A percentile compares a stretch with the other conserved stretches of the same genome.
These are phyloP conservation scores for Sugiyamaella xylanicola DNA, from an alignment of 1,139 yeast genomes.

Conservation along the genomic window DNA sequence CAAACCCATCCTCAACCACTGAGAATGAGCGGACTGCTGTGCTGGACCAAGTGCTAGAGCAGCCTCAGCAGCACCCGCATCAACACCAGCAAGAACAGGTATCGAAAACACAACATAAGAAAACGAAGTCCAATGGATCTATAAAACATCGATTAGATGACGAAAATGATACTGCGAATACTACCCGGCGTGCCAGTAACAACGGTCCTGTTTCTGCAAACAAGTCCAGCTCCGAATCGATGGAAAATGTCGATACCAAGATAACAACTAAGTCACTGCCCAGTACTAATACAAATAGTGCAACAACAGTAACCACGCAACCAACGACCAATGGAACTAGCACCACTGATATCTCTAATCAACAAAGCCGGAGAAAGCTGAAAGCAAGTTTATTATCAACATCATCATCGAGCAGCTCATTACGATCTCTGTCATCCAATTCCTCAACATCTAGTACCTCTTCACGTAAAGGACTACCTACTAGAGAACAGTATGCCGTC, in stretches of 20 bases:
- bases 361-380: background rate
- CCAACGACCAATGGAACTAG: background rate
- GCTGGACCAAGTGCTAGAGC: too few species aligned
- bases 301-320: background rate
- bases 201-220: too few species aligned
- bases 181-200: background rate
- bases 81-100: conserved; percentile 5
- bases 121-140: conserved; percentile 7
- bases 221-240: too few species aligned
- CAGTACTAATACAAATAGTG: background rate
- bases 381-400: background rate
- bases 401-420: conserved; percentile 1
- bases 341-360: background rate
- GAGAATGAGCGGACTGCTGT: too few species aligned
- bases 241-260: background rate
- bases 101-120: background rate
- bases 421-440: background rate
- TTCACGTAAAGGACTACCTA: conserved; percentile 20
- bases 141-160: conserved; percentile 1
- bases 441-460: conserved; percentile 1
- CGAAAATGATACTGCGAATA: background rate
- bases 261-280: background rate
- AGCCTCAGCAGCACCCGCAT: conserved; percentile 7
- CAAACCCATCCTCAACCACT: conserved; percentile 18
- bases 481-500: conserved; percentile 42